Evolutionary conservation across 768 basidiomycete genomes (phyloP).

Genomic region (Clitopilus passeckerianus): DNA sequence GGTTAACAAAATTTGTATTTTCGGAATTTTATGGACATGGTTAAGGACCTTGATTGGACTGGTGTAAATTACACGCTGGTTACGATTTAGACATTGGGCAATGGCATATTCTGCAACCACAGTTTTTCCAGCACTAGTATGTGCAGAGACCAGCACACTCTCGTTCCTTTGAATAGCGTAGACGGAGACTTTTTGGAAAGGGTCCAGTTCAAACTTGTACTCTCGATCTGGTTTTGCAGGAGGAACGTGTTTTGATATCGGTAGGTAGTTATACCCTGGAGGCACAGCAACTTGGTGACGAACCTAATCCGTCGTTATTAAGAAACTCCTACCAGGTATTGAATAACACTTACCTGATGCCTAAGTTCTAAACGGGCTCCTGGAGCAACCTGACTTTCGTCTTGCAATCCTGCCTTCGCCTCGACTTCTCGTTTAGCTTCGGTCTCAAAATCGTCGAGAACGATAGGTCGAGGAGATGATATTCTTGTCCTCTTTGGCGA

Average conservation of each 20-base stretch:
- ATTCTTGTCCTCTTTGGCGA: conserved; percentile 54
- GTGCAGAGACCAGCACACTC: conserved; percentile 95
- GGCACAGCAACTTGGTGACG: conserved; percentile 97
- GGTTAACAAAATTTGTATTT: conserved; percentile 4
- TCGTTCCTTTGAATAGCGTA: conserved; percentile 96
- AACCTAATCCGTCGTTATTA: conserved; percentile 45
- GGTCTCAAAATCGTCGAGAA: conserved; percentile 92
- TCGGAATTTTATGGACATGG: conserved; percentile 10
- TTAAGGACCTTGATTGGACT: conserved; percentile 94
- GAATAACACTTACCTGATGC: conserved; percentile 58
- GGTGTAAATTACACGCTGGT: conserved; percentile 97
- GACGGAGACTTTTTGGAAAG: conserved; percentile 94
- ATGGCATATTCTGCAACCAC: conserved; percentile 99
- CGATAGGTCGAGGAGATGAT: conserved; percentile 65
- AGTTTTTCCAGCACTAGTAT: conserved; percentile 98
- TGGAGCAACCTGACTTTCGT: conserved; percentile 51
- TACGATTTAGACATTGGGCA: conserved; percentile 89
- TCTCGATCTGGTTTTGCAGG: conserved; percentile 85
- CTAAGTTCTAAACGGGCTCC: conserved; percentile 70
- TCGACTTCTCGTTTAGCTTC: conserved; percentile 91
- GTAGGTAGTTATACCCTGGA: conserved; percentile 80
- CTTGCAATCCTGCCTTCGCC: conserved; percentile 79
- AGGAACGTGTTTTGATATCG: conserved; percentile 89
- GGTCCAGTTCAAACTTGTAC: conserved; percentile 96
- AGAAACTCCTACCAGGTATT: neutral